Base-by-base conservation (phyloP, 1,139 yeast species). In the Hyphopichia fennica region DNA sequence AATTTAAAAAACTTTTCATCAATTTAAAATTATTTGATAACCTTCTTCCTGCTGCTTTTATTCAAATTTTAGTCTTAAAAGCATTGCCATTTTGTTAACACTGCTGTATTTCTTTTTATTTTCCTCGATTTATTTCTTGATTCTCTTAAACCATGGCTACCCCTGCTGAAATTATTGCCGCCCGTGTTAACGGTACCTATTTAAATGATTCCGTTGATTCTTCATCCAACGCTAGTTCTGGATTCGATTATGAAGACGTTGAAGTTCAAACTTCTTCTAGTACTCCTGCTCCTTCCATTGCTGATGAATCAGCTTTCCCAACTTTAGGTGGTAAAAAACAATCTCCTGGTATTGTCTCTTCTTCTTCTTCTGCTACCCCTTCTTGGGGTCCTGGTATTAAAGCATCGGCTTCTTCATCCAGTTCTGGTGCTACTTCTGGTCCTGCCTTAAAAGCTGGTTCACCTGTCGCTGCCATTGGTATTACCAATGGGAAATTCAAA, bases 221-320 rank as follows among this genome's bases (percentile, higher is more conserved):
- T 13, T n/a, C 25, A 5, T 19, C 35, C 22, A 28, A 31, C 17
- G 40, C 31, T 10, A 13, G 13, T 14, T 28, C 31, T 29, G 11
- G 18, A 11, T 27, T 17, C 13, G 35, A 33, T 6, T 23, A 13
- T 13, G 14, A 34, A 7, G 25, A 32, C 15, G 14, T 18, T 16
- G 19, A 4, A 4, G 18, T 20, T 18, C 31, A 16, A 18, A 33
- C 48, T 20, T 41, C 51, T 32, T 44, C 58, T 13, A 37, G 44
- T 37, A 35, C 42, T 45, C 45, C 59, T 36, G 50, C 66, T 19
- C 71, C 68, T 34, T 62, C 75, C 32, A 60, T 74, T 46, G 52
- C 68, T 39, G 82, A 78, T 56, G 81, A 82, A 60, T 62, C 73
- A 15, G 86, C 87, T 9, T 85, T 86, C 62, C 96, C 96, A 10